Percentiles rank a stretch among this genome's conserved stretches.
phyloP scores from a whole-genome alignment of 768 basidiomycete species.

The Mycena chlorophos region DNA sequence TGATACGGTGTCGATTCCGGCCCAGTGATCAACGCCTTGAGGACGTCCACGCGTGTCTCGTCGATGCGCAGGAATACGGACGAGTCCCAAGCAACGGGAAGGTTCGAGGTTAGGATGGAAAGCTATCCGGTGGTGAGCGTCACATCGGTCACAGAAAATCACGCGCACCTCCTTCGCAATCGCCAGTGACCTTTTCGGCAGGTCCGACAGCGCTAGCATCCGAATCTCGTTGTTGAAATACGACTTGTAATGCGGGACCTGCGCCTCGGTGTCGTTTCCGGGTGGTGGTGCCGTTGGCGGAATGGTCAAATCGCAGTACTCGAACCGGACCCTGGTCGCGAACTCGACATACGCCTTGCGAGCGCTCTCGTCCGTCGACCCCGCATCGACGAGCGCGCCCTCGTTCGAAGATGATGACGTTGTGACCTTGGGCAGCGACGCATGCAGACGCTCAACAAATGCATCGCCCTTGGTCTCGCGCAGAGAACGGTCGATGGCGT shows the following conservation, averaged over 20 bases:
- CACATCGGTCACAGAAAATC: conserved; percentile 3
- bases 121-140: conserved; percentile 48
- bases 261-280: conserved; percentile 43
- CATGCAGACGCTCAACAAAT: conserved; percentile 78
- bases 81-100: conserved; percentile 94
- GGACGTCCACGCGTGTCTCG: conserved; percentile 87
- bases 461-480: conserved; percentile 86
- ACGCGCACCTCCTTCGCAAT: conserved; percentile 85
- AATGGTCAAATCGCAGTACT: conserved; percentile 85
- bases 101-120: conserved; percentile 88
- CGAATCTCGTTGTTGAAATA: conserved; percentile 81
- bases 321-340: conserved; percentile 81
- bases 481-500: conserved; percentile 84
- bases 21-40: conserved; percentile 89
- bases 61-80: conserved; percentile 93
- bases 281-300: conserved; percentile 28
- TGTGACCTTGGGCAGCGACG: conserved; percentile 72
- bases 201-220: conserved; percentile 80
- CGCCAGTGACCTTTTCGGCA: conserved; percentile 88
- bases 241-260: conserved; percentile 75
- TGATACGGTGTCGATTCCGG: conserved; percentile 93
- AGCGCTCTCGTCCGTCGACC: conserved; percentile 65
- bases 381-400: conserved; percentile 47
- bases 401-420: conserved; percentile 41
- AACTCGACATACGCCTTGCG: conserved; percentile 77